Base-by-base conservation (phyloP, 2,329 filamentous ascomycete genomes). In the Aspergillus tamarii region DNA sequence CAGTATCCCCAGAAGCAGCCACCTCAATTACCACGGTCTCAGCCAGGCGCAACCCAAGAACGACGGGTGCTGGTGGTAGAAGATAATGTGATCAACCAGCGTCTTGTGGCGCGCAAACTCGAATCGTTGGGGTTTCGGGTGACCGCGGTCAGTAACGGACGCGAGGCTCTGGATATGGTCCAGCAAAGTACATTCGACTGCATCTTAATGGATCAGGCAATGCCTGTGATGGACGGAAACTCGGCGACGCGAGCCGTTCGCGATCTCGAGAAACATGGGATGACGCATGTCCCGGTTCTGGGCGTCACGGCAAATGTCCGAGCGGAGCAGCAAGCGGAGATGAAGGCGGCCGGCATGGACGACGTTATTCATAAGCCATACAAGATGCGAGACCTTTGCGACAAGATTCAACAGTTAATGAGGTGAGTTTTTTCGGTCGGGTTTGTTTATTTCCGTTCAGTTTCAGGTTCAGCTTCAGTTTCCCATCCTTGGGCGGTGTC, bases 221-320 rank as follows among this genome's bases (percentile, higher is more conserved):
- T 94, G 91, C 91, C 91, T 1, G 84, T 93, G 50, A 93, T 93
- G 91, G 90, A 94, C 70, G 91, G 91, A 41, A 86, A 91, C 76
- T 90, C 89, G 2, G 92, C 91, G 66, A 88, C 91, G 14, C 83
- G 84, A 48, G 85, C 82, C 64, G 93, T 94, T 59, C 85, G 91
- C 21, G 84, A 89, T 64, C 81, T 91, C 21, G 90, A 94, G 74
- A 80, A 78, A 56, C 82, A 86, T 59, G 59, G 32, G 12, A 36
- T 61, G 2, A 39, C 60, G 4, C 72, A 74, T 66, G 65, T 77
- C 11, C 75, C 76, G 1, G 69, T 79, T 2, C 66, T 79, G 10
- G 76, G 77, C 1, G 75, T 79, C 11, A 94, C 91, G 43, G 91
- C 91, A 2, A 94, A 94, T 76, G 91, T 90, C 43, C 83, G 91